Percentiles rank a stretch among this genome's conserved stretches.
Conservation (phyloP, 2,329 filamentous ascomycete species). For the Hirsutella minnesotensis region DNA sequence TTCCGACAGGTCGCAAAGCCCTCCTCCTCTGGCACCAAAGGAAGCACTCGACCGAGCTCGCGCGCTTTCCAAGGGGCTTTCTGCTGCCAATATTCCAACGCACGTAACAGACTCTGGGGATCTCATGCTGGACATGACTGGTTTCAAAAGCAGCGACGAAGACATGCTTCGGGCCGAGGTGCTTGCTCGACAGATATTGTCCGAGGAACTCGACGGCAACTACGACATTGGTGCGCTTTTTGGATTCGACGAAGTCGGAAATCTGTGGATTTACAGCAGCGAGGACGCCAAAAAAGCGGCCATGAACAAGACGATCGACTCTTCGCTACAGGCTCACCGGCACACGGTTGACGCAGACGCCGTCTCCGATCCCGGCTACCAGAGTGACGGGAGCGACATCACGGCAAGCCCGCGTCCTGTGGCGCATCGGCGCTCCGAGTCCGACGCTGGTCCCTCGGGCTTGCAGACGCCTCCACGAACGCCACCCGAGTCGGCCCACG, state of each 20-base stretch:
- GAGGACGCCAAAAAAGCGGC: slow-evolving; percentile 91
- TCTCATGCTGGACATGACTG: slow-evolving; percentile 95
- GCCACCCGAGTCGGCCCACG: slow-evolving; percentile 53
- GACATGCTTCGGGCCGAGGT: slow-evolving; percentile 86
- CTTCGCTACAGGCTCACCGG: slow-evolving; percentile 31
- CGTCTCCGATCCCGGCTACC: slow-evolving; percentile 85
- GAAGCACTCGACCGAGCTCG: slow-evolving; percentile 78
- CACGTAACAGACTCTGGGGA: slow-evolving; percentile 88
- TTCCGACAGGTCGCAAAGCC: slow-evolving; percentile 59
- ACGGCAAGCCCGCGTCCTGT: slow-evolving; percentile 33
- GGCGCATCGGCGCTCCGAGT: slow-evolving; percentile 53
- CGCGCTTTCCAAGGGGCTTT: slow-evolving; percentile 75
- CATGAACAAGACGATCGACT: slow-evolving; percentile 50
- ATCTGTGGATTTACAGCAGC: slow-evolving; percentile 99
- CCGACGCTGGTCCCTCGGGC: slow-evolving; percentile 43
- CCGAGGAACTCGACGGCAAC: slow-evolving; percentile 85
- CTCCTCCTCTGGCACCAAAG: slow-evolving; percentile 56
- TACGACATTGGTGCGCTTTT: slow-evolving; percentile 95
- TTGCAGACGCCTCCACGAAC: slow-evolving; percentile 55
- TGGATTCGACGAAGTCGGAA: slow-evolving; percentile 88
- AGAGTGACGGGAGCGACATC: slow-evolving; percentile 69
- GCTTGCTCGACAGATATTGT: slow-evolving; percentile 82
- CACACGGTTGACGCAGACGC: slow-evolving; percentile 59
- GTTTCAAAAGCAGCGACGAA: slow-evolving; percentile 88
- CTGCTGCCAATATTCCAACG: slow-evolving; percentile 82